These are phyloP conservation scores for Neurospora tetrasperma DNA, from an alignment of 495 filamentous ascomycete species.

Conservation along the genomic window DNA sequence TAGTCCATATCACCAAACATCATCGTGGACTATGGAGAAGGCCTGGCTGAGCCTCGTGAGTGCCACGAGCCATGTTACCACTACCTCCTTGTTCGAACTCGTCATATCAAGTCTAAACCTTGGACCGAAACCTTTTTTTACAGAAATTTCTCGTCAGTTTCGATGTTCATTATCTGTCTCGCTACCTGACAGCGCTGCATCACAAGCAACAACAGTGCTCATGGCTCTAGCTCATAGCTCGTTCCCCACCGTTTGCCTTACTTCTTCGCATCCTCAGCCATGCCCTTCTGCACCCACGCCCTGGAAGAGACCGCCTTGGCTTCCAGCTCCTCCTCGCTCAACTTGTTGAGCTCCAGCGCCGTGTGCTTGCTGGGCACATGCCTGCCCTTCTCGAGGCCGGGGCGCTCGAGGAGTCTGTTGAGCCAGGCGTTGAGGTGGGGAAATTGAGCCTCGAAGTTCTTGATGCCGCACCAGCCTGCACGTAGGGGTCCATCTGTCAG, in stretches of 20 bases:
- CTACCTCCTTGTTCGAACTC: neutral
- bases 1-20: neutral
- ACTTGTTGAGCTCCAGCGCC: slow-evolving; percentile 40
- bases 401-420: slow-evolving; percentile 50
- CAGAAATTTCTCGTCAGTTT: neutral
- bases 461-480: slow-evolving; percentile 58
- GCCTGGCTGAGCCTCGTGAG: neutral
- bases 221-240: neutral
- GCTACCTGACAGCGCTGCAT: neutral
- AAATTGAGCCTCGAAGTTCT: slow-evolving; percentile 56
- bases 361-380: slow-evolving; percentile 63
- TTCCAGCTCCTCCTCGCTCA: slow-evolving; percentile 39
- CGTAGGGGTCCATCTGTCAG: neutral
- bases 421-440: slow-evolving; percentile 59
- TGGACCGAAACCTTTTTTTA: neutral
- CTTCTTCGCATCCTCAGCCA: slow-evolving; percentile 58
- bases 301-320: slow-evolving; percentile 33
- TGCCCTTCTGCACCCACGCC: slow-evolving; percentile 54
- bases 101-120: neutral
- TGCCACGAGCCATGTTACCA: neutral
- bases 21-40: neutral
- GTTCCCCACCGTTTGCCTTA: slow-evolving; percentile 9
- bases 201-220: neutral
- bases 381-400: slow-evolving; percentile 64
- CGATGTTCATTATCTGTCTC: neutral